These are phyloP conservation scores for Diddensiella santjacobensis DNA, from an alignment of 805 yeast genomes.

Conservation along the genomic window DNA sequence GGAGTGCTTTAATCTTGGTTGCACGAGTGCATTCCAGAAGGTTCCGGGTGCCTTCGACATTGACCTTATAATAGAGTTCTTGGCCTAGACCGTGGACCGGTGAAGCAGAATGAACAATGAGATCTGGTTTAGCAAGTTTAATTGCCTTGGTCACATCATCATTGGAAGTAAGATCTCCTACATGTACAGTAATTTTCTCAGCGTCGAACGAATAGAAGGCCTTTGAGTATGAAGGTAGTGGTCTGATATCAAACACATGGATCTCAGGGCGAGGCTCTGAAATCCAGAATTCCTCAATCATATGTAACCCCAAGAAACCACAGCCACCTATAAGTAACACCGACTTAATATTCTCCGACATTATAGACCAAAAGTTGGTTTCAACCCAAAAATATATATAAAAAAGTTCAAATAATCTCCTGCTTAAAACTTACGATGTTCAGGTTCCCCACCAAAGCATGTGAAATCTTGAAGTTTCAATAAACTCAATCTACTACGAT, in stretches of 20 bases:
- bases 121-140: conserved; percentile 53
- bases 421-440: no score
- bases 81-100: conserved; percentile 90
- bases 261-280: conserved; percentile 64
- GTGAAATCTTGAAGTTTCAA: no score
- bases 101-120: conserved; percentile 92
- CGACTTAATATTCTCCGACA: conserved; percentile 36
- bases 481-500: no score
- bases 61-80: conserved; percentile 80
- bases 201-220: conserved; percentile 70
- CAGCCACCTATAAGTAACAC: conserved; percentile 93
- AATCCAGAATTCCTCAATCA: conserved; percentile 77
- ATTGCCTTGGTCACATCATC: conserved; percentile 67
- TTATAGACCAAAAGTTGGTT: neutral
- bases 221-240: conserved; percentile 67
- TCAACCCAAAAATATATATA: no score
- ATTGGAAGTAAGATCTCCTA: conserved; percentile 80
- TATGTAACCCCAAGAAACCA: conserved; percentile 89
- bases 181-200: conserved; percentile 51
- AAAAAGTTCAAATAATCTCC: no score
- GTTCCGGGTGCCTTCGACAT: conserved; percentile 82
- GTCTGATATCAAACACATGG: conserved; percentile 88
- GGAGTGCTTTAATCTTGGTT: conserved; percentile 52
- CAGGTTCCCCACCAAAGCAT: no score
- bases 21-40: conserved; percentile 61